These are phyloP conservation scores for Corylus heterophylla DNA, from an alignment of 306 rosid genomes.

Conservation along the genomic window DNA sequence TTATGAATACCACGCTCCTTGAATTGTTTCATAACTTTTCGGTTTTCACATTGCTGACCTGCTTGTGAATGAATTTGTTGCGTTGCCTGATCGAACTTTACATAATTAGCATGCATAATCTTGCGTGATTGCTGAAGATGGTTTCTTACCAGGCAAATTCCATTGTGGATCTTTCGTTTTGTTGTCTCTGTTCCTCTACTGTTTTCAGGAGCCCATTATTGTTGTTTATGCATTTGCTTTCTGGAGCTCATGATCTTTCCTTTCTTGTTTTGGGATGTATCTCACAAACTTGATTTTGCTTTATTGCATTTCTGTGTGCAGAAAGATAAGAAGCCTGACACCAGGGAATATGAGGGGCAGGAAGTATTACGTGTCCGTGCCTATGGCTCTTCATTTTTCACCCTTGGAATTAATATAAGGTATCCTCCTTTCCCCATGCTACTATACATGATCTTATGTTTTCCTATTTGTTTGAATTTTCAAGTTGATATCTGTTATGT, in stretches of 20 bases:
- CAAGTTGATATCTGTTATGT: background rate
- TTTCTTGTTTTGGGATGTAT: slow-evolving; percentile 12
- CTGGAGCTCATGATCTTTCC: slow-evolving; percentile 13
- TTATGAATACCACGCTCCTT: background rate
- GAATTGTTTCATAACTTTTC: background rate
- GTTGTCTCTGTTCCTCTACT: background rate
- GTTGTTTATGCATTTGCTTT: slow-evolving; percentile 1
- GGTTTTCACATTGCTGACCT: background rate
- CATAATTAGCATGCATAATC: background rate
- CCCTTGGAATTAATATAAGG: slow-evolving; percentile 91
- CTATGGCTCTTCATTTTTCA: slow-evolving; percentile 79
- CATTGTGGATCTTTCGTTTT: background rate
- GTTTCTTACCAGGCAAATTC: background rate
- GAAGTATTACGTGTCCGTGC: slow-evolving; percentile 87
- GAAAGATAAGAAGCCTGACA: slow-evolving; percentile 54
- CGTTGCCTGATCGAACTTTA: background rate
- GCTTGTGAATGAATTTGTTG: background rate
- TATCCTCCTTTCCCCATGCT: slow-evolving; percentile 31
- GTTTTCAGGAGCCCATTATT: background rate
- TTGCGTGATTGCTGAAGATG: background rate
- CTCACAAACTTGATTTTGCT: slow-evolving; percentile 27
- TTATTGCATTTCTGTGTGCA: slow-evolving; percentile 35
- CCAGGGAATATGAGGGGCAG: slow-evolving; percentile 67
- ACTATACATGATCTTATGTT: slow-evolving; percentile 3
- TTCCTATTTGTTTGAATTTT: background rate